Percentiles rank a stretch among this genome's conserved stretches.
These are phyloP conservation scores for Corymbia maculata DNA, from an alignment of 345 rosid species.

Conservation along the genomic window DNA sequence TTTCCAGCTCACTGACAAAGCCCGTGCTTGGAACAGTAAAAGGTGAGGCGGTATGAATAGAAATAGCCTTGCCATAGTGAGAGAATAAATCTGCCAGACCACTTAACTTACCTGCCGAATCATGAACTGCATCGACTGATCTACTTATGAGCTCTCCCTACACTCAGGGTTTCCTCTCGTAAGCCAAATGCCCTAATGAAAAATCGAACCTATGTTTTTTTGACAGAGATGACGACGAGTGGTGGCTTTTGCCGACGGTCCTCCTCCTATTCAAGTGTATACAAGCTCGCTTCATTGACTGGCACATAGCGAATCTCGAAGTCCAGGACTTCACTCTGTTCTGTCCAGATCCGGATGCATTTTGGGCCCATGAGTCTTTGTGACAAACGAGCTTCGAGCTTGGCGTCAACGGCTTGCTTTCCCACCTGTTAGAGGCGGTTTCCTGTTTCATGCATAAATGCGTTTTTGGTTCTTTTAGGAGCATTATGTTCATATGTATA, in stretches of 20 bases:
- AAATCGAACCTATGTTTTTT: neutral
- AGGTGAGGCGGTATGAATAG: neutral
- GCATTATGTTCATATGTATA: neutral
- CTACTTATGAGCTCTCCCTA: neutral
- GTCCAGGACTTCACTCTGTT: constrained; percentile 70
- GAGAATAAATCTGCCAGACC: neutral
- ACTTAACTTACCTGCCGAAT: neutral
- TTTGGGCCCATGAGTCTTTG: constrained; percentile 84
- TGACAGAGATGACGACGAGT: constrained; percentile 69
- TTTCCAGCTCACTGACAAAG: constrained; percentile 26
- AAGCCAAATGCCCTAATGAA: neutral
- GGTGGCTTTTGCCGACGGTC: constrained; percentile 89
- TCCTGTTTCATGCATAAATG: neutral
- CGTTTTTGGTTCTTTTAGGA: neutral
- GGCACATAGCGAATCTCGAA: constrained; percentile 94
- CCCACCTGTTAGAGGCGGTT: neutral
- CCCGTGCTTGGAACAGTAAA: constrained; percentile 34
- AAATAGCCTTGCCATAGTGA: neutral
- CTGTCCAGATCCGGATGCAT: constrained; percentile 80
- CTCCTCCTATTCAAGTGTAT: constrained; percentile 56
- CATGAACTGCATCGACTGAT: neutral
- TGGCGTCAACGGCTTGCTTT: neutral
- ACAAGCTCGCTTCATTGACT: constrained; percentile 83
- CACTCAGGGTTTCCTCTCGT: neutral
- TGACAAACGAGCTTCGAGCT: constrained; percentile 11